Conservation (phyloP, 331 rosid species). For the Rhamnella rubrinervis region DNA sequence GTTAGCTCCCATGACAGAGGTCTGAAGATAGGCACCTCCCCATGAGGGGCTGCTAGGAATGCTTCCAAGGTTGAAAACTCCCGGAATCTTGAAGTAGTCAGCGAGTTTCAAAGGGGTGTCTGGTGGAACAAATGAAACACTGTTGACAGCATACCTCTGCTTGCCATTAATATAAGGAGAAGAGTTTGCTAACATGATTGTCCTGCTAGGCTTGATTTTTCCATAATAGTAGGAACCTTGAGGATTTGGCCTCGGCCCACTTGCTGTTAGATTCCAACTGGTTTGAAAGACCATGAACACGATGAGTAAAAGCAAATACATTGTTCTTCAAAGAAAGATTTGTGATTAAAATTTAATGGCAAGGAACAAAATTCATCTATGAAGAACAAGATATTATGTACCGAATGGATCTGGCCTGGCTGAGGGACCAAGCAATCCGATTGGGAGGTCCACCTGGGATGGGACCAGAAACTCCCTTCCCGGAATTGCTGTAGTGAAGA, state of each 20-base stretch:
- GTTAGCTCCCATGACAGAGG: conserved; percentile 75
- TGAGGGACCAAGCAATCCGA: conserved; percentile 59
- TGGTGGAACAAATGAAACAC: conserved; percentile 66
- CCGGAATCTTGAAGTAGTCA: conserved; percentile 75
- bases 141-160: conserved; percentile 88
- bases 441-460: conserved; percentile 75
- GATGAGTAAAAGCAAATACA: not conserved
- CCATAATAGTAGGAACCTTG: conserved; percentile 97
- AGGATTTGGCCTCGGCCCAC: conserved; percentile 98
- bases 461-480: conserved; percentile 69
- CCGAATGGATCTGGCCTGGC: conserved; percentile 86
- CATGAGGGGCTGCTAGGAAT: conserved; percentile 60
- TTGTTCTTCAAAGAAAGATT: no score
- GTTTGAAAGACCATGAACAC: conserved; percentile 19
- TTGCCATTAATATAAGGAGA: conserved; percentile 83
- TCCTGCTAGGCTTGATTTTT: conserved; percentile 66
- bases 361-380: not conserved
- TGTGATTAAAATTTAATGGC: not conserved
- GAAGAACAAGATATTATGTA: conserved; percentile 17
- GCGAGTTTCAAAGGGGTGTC: conserved; percentile 92
- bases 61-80: conserved; percentile 80
- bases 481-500: conserved; percentile 85
- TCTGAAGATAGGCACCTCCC: conserved; percentile 75
- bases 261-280: conserved; percentile 89
- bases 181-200: conserved; percentile 81